Base-by-base conservation (phyloP, 495 filamentous ascomycete species). In the Jackrogersella minutella region DNA sequence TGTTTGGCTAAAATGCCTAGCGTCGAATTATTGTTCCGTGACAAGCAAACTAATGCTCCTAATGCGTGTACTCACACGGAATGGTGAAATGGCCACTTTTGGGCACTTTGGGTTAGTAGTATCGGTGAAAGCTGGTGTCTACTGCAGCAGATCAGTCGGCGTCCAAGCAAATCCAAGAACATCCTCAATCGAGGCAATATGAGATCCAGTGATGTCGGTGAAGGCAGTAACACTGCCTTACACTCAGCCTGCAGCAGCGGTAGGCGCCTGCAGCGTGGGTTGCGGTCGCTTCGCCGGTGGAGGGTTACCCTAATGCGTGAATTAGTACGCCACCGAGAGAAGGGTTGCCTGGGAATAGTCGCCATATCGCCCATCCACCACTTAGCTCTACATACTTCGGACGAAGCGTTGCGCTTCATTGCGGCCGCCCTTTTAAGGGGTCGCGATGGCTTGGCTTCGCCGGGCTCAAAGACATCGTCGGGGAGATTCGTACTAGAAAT, bases 381-480 rank as follows among this genome's bases (percentile, higher is more conserved):
- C 41, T 58, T 50, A 44, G 66, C 56, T 71, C 64, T 71, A 74
- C 72, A 71, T 74, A 74, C 72, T 74, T 74, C 72, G 61, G 67
- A 66, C 59, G 72, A 54, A 39, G 70, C 72, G 44, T 53, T 70
- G 36, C 72, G 72, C 70, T 70, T 80, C 57, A 69, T 79, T 62
- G 76, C 62, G 34, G 47, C 60, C 60, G 47, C 31, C 26, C 78
- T 81, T 79, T 88, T 93, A 73, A 71, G 60, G 17, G 88, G 84
- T 54, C 84, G 87, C 5, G 75, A 68, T 11, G 91, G 91, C 64
- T 86, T 89, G 21, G 77, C 79, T 76, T 99, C 95, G 61, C 93
- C 93, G 3, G 87, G 78, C 59, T 88, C 83, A 75, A 99, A 99
- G 0, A 98, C 88, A 75, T 99, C 93, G 52, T 89, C 87, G 16